These are phyloP conservation scores for Sungouiella thailandica DNA, from an alignment of 805 yeast genomes.

Conservation along the genomic window DNA sequence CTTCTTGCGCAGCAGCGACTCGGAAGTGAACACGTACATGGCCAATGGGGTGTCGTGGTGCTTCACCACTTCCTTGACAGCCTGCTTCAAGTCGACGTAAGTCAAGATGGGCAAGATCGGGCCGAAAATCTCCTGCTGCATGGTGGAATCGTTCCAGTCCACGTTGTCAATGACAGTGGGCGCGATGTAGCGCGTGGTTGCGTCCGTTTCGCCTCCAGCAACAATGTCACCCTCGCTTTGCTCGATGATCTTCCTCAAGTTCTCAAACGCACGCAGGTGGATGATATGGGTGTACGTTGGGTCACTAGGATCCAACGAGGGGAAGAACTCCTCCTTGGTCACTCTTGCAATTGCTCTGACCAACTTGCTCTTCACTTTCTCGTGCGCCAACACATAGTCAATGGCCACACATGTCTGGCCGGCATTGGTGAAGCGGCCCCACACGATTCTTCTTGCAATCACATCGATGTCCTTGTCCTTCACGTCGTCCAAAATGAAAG, in stretches of 20 bases:
- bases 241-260: slow-evolving; percentile 40
- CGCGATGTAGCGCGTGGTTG: slow-evolving; percentile 45
- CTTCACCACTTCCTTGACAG: slow-evolving; percentile 38
- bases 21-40: slow-evolving; percentile 57
- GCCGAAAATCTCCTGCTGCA: slow-evolving; percentile 78
- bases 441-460: slow-evolving; percentile 57
- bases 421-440: slow-evolving; percentile 75
- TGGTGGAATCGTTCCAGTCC: slow-evolving; percentile 58
- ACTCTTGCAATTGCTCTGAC: slow-evolving; percentile 36
- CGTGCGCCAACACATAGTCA: slow-evolving; percentile 74
- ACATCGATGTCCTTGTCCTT: slow-evolving; percentile 39
- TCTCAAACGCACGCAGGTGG: slow-evolving; percentile 47
- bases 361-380: slow-evolving; percentile 48
- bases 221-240: slow-evolving; percentile 51
- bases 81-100: slow-evolving; percentile 42
- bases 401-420: slow-evolving; percentile 93
- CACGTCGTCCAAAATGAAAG: slow-evolving; percentile 53
- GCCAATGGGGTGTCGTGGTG: slow-evolving; percentile 78
- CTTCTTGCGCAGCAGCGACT: slow-evolving; percentile 41
- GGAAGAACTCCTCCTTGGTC: slow-evolving; percentile 42
- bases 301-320: slow-evolving; percentile 24
- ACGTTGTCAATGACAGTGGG: slow-evolving; percentile 74
- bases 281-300: slow-evolving; percentile 54
- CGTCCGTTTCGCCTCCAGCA: slow-evolving; percentile 42
- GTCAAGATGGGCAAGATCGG: slow-evolving; percentile 76